Conservation (phyloP, 164 flowering plant genomes). For the Dillenia turbinata region DNA sequence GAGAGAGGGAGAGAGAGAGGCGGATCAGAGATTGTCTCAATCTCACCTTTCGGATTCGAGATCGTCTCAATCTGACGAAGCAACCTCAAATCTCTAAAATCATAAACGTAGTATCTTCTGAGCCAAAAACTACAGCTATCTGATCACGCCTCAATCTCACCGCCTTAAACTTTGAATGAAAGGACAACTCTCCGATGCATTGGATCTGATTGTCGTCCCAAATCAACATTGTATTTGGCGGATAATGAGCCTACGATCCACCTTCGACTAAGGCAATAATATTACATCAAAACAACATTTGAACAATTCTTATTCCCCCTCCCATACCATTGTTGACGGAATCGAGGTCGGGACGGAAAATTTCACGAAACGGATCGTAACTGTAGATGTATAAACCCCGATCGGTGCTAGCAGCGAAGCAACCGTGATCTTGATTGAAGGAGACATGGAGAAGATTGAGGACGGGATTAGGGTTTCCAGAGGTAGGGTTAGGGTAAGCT, state of each 20-base stretch:
- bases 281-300: constrained; percentile 74
- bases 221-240: constrained; percentile 55
- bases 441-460: constrained; percentile 46
- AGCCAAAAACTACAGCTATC: constrained; percentile 51
- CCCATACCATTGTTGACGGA: constrained; percentile 12
- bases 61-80: constrained; percentile 75
- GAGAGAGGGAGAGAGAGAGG: too few relatives aligned
- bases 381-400: constrained; percentile 61
- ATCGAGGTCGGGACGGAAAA: constrained; percentile 52
- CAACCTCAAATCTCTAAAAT: constrained; percentile 59
- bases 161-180: constrained; percentile 60
- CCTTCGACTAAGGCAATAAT: constrained; percentile 65
- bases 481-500: constrained; percentile 6
- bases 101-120: constrained; percentile 73
- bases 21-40: too few relatives aligned
- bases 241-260: constrained; percentile 56
- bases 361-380: constrained; percentile 55
- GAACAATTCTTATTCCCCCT: constrained; percentile 48
- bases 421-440: constrained; percentile 69
- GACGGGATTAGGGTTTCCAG: neutral
- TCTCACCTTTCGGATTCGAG: constrained; percentile 74
- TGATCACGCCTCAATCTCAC: constrained; percentile 62
- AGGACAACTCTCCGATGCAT: constrained; percentile 71
- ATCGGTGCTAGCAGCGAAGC: constrained; percentile 56
- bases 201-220: constrained; percentile 61